Base-by-base conservation (phyloP, 768 basidiomycete species). In the Serendipita indica region DNA sequence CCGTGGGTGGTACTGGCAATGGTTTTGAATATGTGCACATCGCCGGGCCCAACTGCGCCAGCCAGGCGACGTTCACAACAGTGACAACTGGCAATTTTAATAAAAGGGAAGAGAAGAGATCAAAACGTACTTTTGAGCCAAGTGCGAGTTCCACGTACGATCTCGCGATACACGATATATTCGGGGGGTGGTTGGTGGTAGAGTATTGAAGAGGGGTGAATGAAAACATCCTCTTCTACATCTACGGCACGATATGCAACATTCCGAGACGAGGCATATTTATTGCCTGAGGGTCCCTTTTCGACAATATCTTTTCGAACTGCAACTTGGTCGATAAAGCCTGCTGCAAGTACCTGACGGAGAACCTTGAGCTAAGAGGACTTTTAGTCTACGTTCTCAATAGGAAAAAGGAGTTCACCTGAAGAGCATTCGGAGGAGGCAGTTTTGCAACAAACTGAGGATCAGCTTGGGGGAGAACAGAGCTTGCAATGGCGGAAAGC, bases 261-360 rank as follows among this genome's bases (percentile, higher is more conserved):
- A 5, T 85, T 86, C 65, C 81, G 83, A 0, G 85, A 79, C 25
- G 82, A 89, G 6, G 84, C 74, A 67, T 77, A 88, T 64, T 89
- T 83, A 41, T 75, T 71, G 3, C 86, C 88, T 12, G 77, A 73
- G 2, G 77, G 72, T 14, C 74, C 71, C 61, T 79, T 80, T 43
- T 82, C 77, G 13, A 83, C 75, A 33, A 89, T 69, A 67, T 98
- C 94, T 67, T 86, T 89, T 27, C 96, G 82, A 13, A 93, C 77
- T 5, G 96, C 96, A 13, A 97, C 82, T 69, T 94, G 90, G 69
- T 99, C 93, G 63, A 98, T 89, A 71, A 96, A 97, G 14, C 82
- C 88, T 7, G 94, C 85, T 0, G 87, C 77, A 45, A 97, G 67
- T 7, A 97, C 76, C 67, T 98, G 96, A 37, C 88, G 79, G 10